Evolutionary conservation across 768 basidiomycete genomes (phyloP).

Genomic region (Russula virescens): DNA sequence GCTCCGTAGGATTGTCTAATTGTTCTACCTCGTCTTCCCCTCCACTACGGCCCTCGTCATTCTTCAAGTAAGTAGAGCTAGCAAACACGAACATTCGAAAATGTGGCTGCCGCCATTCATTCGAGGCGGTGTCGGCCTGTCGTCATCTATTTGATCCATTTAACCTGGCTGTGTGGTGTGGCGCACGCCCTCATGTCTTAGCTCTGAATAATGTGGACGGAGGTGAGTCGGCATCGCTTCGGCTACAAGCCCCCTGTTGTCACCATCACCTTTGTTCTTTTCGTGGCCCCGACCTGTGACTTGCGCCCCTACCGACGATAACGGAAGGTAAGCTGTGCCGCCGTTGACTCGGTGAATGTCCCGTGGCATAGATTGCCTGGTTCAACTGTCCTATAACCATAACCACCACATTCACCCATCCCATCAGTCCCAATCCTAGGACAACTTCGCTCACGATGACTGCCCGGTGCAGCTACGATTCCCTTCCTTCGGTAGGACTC

Average conservation of each 20-base stretch:
- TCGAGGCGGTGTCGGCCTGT: neutral
- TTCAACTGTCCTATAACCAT: neutral
- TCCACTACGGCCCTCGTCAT: constrained; percentile 1
- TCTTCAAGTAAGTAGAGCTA: neutral
- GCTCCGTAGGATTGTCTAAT: neutral
- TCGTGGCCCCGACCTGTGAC: neutral
- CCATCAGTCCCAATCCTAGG: neutral
- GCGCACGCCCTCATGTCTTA: constrained; percentile 2
- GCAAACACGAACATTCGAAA: neutral
- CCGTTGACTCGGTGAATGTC: neutral
- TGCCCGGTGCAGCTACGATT: neutral
- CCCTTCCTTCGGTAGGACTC: neutral
- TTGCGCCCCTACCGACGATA: neutral
- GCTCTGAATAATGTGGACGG: constrained; percentile 6
- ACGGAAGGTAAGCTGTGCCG: neutral
- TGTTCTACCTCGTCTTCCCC: constrained; percentile 6
- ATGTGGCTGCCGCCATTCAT: neutral
- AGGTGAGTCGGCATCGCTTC: neutral
- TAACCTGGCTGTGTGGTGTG: neutral
- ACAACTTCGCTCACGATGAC: neutral
- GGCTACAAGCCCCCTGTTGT: neutral
- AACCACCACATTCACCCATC: neutral
- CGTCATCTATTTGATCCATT: neutral
- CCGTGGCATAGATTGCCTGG: neutral
- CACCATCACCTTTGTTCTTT: neutral